phyloP scores from a whole-genome alignment of 176 grass and related monocot species.

The Triticum urartu region DNA sequence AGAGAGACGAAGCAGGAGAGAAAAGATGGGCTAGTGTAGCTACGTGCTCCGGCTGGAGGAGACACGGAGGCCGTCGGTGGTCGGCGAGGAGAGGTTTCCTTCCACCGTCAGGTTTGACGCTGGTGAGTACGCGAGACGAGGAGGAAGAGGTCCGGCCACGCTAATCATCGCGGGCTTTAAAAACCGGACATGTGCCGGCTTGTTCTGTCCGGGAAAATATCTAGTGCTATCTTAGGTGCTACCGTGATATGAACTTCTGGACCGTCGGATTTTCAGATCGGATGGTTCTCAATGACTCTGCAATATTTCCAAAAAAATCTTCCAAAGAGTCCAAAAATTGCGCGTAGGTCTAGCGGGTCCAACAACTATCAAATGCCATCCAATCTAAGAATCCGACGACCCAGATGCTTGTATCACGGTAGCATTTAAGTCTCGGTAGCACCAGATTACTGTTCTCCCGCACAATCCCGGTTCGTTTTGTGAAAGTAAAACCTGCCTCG shows the following conservation, averaged over 20 bases:
- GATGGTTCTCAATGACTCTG: too few species aligned
- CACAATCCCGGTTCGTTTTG: background rate
- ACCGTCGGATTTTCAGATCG: too few species aligned
- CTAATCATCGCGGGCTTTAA: background rate
- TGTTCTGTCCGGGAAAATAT: too few species aligned
- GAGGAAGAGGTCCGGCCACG: background rate
- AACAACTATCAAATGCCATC: too few species aligned
- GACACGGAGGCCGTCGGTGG: background rate
- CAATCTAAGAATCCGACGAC: too few species aligned
- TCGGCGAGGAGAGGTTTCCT: background rate
- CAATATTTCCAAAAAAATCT: too few species aligned
- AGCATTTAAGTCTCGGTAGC: too few species aligned
- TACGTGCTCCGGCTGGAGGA: background rate
- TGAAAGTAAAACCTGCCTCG: background rate
- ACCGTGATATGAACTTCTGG: too few species aligned
- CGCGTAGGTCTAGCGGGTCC: too few species aligned
- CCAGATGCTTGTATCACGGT: too few species aligned
- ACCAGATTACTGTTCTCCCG: background rate
- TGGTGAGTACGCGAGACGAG: background rate
- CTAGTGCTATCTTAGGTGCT: too few species aligned
- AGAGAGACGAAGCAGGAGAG: background rate
- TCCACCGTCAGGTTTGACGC: slow-evolving; percentile 14
- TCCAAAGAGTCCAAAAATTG: too few species aligned
- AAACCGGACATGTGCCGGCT: background rate
- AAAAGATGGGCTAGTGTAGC: background rate